A percentile compares a stretch with the other conserved stretches of the same genome.
Evolutionary conservation across 2,329 filamentous ascomycete species (phyloP).

Genomic region (Cryphonectria japonica): DNA sequence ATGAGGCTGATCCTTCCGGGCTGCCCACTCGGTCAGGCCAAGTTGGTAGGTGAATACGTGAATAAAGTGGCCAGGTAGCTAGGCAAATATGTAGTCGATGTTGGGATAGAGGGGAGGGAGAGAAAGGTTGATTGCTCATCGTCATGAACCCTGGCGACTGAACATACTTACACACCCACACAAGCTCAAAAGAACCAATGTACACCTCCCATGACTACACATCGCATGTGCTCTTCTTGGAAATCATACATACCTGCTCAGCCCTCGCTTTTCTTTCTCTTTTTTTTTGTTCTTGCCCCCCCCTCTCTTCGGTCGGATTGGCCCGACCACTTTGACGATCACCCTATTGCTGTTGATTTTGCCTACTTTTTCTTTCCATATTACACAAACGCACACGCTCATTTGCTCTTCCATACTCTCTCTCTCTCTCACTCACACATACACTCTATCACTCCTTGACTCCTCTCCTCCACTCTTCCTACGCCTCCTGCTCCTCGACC

Average conservation of each 20-base stretch:
- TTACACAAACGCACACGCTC: too few relatives aligned
- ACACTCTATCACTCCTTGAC: background rate
- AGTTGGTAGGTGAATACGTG: slow-evolving; percentile 6
- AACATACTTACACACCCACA: slow-evolving; percentile 3
- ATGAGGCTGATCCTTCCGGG: slow-evolving; percentile 29
- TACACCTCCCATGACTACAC: slow-evolving; percentile 3
- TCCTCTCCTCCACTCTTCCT: background rate
- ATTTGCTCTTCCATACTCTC: background rate
- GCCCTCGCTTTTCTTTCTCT: background rate
- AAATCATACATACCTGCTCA: background rate
- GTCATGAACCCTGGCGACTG: background rate
- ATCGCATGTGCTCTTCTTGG: slow-evolving; percentile 5
- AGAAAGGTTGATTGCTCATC: background rate
- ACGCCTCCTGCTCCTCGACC: too few relatives aligned
- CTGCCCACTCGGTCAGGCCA: slow-evolving; percentile 20
- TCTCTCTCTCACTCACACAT: background rate
- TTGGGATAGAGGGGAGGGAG: too few relatives aligned
- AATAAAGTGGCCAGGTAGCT: background rate
- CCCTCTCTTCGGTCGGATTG: background rate
- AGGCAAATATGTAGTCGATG: background rate
- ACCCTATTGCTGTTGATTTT: background rate
- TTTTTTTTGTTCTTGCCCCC: background rate
- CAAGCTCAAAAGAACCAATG: background rate
- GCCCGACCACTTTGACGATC: background rate
- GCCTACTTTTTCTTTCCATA: background rate